Evolutionary conservation across 2,329 filamentous ascomycete species (phyloP).

Genomic region (Magnaporthiopsis poae): DNA sequence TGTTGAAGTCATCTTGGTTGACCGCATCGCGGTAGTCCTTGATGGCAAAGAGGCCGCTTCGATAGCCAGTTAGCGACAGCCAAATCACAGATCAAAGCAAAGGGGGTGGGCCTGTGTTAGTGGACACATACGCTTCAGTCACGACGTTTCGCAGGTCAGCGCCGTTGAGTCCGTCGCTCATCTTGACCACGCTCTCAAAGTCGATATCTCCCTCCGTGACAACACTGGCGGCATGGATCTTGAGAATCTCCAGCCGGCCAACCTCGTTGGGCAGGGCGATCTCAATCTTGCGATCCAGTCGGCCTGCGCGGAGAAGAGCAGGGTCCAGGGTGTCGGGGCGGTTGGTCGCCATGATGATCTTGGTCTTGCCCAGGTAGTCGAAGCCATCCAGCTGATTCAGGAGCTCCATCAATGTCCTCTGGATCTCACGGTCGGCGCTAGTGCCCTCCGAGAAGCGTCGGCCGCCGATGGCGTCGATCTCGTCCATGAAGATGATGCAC

Average conservation of each 20-base stretch:
- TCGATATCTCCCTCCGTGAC: conserved; percentile 90
- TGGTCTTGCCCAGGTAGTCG: conserved; percentile 97
- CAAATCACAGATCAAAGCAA: background rate
- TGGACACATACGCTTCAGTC: conserved; percentile 76
- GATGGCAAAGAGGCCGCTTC: conserved; percentile 81
- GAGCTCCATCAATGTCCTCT: conserved; percentile 95
- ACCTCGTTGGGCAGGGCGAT: conserved; percentile 96
- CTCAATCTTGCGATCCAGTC: conserved; percentile 94
- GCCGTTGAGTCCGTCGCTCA: conserved; percentile 96
- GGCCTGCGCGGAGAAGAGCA: conserved; percentile 79
- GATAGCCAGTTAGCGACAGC: conserved; percentile 14
- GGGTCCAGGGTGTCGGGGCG: conserved; percentile 92
- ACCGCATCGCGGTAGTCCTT: conserved; percentile 94
- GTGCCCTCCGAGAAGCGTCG: conserved; percentile 94
- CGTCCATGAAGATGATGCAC: conserved; percentile 99
- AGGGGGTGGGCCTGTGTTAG: background rate
- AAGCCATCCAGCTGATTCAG: conserved; percentile 98
- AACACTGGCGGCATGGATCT: conserved; percentile 86
- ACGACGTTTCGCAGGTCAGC: conserved; percentile 96
- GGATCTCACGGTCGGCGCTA: conserved; percentile 93
- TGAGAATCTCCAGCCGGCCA: conserved; percentile 88
- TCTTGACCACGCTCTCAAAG: conserved; percentile 98
- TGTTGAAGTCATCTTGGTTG: conserved; percentile 98
- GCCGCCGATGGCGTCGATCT: conserved; percentile 97
- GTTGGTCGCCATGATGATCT: conserved; percentile 99